Conservation (phyloP, 495 filamentous ascomycete genomes). For the Hyaloscypha hepaticicola region DNA sequence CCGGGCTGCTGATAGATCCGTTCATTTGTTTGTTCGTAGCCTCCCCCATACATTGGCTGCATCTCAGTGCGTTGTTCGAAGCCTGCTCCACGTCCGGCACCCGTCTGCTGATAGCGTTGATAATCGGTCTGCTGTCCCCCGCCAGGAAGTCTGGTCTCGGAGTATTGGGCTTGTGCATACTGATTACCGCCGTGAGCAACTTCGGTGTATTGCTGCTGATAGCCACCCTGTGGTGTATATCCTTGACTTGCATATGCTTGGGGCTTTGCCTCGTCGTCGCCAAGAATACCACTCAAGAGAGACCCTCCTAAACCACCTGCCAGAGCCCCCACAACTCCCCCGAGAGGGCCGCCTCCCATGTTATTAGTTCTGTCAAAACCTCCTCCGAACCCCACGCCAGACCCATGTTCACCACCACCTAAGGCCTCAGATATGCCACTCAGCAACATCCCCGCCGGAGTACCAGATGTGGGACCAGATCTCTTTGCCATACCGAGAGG, state of each 20-base stretch:
- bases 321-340: constrained; percentile 51
- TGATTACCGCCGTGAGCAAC: constrained; percentile 31
- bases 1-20: constrained; percentile 19
- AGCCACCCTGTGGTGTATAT: constrained; percentile 39
- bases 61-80: constrained; percentile 22
- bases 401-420: constrained; percentile 6
- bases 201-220: constrained; percentile 37
- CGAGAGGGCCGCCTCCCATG: constrained; percentile 37
- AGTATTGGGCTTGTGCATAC: constrained; percentile 44
- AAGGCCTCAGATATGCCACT: constrained; percentile 16
- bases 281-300: constrained; percentile 38
- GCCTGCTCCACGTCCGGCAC: constrained; percentile 10
- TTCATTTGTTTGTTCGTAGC: constrained; percentile 29
- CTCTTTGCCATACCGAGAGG: constrained; percentile 52
- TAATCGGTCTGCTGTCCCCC: constrained; percentile 40
- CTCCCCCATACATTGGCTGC: constrained; percentile 24
- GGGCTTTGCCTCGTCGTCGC: constrained; percentile 29
- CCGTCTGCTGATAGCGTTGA: constrained; percentile 38
- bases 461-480: constrained; percentile 1
- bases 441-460: constrained; percentile 10
- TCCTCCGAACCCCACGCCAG: constrained; percentile 2
- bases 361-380: constrained; percentile 1
- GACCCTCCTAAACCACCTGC: constrained; percentile 48
- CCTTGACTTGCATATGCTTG: constrained; percentile 29
- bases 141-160: constrained; percentile 35